Conservation (phyloP, 2,329 filamentous ascomycete species). For the Tolypocladium cylindrosporum region DNA sequence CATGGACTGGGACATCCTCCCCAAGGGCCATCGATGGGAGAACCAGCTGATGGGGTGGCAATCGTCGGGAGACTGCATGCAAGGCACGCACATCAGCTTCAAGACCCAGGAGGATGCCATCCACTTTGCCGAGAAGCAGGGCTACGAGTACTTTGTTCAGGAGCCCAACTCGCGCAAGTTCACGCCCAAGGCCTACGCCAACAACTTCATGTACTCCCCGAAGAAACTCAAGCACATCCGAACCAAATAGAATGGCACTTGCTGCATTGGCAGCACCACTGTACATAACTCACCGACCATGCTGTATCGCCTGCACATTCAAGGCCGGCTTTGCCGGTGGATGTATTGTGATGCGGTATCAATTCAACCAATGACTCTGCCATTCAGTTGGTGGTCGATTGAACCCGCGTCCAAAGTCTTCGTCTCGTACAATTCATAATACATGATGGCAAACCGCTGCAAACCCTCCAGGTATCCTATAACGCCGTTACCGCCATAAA, state of each 20-base stretch:
- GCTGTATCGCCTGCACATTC: not conserved
- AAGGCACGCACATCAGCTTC: conserved; percentile 86
- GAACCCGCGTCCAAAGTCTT: not conserved
- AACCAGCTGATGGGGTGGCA: conserved; percentile 99
- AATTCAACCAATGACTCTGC: not conserved
- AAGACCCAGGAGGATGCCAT: conserved; percentile 91
- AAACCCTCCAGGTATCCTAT: not conserved
- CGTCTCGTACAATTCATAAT: conserved; percentile 8
- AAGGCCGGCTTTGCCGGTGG: not conserved
- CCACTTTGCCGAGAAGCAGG: conserved; percentile 93
- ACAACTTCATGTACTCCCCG: conserved; percentile 82
- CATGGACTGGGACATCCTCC: conserved; percentile 95
- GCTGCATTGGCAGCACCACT: conserved; percentile 3
- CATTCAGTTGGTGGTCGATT: not conserved
- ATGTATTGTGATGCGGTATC: not conserved
- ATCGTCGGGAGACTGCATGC: conserved; percentile 89
- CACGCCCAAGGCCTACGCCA: conserved; percentile 87
- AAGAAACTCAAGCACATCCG: conserved; percentile 81
- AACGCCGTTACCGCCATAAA: not conserved
- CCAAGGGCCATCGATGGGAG: conserved; percentile 94
- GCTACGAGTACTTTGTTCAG: conserved; percentile 98
- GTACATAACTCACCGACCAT: conserved; percentile 15
- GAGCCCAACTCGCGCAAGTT: conserved; percentile 86
- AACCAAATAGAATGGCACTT: conserved; percentile 52
- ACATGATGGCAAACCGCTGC: conserved; percentile 1